phyloP scores from a whole-genome alignment of 140 eudicot species.

The Ambrosia hybrid region DNA sequence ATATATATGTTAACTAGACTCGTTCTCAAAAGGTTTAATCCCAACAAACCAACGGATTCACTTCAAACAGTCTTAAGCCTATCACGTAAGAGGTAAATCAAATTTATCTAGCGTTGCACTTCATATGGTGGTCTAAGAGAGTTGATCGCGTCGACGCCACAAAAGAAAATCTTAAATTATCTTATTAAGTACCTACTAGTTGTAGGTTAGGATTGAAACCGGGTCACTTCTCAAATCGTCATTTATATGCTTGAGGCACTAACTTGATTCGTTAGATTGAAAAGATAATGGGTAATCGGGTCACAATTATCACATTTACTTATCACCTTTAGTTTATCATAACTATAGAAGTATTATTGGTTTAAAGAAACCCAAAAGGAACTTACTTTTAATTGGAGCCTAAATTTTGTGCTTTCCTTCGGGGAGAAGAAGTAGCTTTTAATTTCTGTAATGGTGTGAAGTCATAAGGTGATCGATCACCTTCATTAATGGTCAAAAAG shows the following conservation, averaged over 20 bases:
- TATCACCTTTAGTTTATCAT: not conserved
- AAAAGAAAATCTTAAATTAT: no score
- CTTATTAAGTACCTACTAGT: no score
- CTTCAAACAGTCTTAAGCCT: not conserved
- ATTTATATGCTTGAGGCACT: not conserved
- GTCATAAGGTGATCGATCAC: slow-evolving; percentile 22
- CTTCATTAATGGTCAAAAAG: slow-evolving; percentile 27
- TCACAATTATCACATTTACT: not conserved
- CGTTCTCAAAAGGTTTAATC: no score
- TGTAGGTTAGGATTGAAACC: not conserved
- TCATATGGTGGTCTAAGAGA: no score
- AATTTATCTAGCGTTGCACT: not conserved
- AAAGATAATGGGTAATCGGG: not conserved
- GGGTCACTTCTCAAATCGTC: not conserved
- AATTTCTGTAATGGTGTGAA: slow-evolving; percentile 29
- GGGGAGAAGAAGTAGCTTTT: slow-evolving; percentile 56
- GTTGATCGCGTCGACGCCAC: no score
- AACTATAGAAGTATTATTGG: not conserved
- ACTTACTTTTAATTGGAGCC: slow-evolving; percentile 25
- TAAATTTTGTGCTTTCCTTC: slow-evolving; percentile 55
- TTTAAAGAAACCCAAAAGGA: slow-evolving; percentile 16
- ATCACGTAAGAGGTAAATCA: not conserved
- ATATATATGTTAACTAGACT: not conserved
- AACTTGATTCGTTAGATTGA: not conserved
- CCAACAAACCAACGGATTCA: not conserved